phyloP scores from a whole-genome alignment of 2,329 filamentous ascomycete species.

The Alternaria arbusti region DNA sequence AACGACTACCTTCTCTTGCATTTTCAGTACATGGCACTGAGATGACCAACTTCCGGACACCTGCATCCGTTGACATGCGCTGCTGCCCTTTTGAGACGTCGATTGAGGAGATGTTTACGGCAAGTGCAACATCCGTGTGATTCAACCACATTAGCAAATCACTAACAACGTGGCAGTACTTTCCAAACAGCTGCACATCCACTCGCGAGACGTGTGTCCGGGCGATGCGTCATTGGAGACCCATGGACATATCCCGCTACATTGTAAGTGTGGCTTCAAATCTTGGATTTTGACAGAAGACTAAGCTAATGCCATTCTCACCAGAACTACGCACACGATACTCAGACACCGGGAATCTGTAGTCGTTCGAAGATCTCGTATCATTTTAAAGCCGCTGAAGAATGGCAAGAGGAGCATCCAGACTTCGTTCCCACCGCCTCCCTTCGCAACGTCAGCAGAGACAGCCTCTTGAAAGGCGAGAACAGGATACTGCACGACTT shows the following conservation, averaged over 20 bases:
- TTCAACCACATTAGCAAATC: too few species aligned
- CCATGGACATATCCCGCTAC: not conserved
- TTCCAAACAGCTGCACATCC: constrained; percentile 1
- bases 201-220: constrained; percentile 7
- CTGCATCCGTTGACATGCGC: constrained; percentile 4
- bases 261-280: not conserved
- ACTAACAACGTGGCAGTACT: not conserved
- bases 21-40: not conserved
- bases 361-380: constrained; percentile 1
- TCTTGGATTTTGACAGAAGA: not conserved
- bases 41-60: constrained; percentile 5
- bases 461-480: not conserved
- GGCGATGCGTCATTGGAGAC: not conserved
- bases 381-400: not conserved
- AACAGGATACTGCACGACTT: constrained; percentile 2
- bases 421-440: not conserved
- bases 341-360: not conserved
- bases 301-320: not conserved
- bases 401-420: not conserved
- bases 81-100: constrained; percentile 8
- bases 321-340: not conserved
- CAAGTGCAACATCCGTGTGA: not conserved
- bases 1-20: not conserved
- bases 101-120: constrained; percentile 12
- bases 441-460: not conserved